Base-by-base conservation (phyloP, 805 yeast species). In the Kurtzmaniella cleridarum region DNA sequence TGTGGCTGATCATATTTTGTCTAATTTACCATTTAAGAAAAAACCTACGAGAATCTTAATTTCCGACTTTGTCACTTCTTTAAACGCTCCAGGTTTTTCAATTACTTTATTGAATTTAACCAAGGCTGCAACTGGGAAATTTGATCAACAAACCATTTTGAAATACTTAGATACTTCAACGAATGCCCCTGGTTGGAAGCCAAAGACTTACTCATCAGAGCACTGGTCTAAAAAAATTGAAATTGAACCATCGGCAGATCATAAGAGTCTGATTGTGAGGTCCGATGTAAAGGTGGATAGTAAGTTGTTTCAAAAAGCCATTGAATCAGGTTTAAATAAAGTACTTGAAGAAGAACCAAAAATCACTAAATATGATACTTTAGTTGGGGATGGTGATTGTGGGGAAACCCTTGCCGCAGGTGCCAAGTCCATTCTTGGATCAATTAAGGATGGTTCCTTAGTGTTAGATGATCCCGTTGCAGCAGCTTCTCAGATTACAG, bases 381-480 rank as follows among this genome's bases (percentile, higher is more conserved):
- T 79, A 48, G 96, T 91, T 1, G 98, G 98, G 41, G 98, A 90
- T 59, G 98, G 98, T 50, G 98, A 90, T 57, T 90, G 97, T 63
- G 98, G 98, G 30, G 93, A 87, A 51, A 90, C 97, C 1, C 65
- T 90, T 44, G 86, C 80, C 11, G 73, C 78, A 17, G 98, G 97
- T 30, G 93, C 89, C 23, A 72, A 80, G 40, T 89, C 85, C 1
- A 75, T 90, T 32, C 59, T 78, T 32, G 64, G 71, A 9, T 76
- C 78, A 15, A 62, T 87, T 34, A 49, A 59, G 7, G 60, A 59
- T n/a, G 57, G 60, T 35, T 41, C 51, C 31, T 37, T 43, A 7
- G 37, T 45, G 31, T 47, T 72, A 30, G 35, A 51, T 13, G 82
- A 76, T 46, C 79, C 76, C 3, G 79, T 75, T 13, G 68, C 78